Conservation (phyloP, 768 basidiomycete species). For the Grammothele lineata region DNA sequence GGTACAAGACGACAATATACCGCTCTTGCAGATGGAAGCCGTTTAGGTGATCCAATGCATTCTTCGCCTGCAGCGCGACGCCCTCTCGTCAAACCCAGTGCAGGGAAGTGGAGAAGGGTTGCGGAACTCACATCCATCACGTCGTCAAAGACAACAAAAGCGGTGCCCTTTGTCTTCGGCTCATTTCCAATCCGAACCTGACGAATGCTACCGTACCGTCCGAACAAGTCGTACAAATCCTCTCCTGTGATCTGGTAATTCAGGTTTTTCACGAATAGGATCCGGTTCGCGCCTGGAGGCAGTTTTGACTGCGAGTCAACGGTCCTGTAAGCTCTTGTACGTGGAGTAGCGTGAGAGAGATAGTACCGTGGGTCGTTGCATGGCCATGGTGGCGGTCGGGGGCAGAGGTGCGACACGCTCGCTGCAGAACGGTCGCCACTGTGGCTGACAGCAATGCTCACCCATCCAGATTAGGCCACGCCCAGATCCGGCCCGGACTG, state of each 20-base stretch:
- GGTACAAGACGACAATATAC: slow-evolving; percentile 96
- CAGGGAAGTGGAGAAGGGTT: background rate
- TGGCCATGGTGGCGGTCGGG: slow-evolving; percentile 45
- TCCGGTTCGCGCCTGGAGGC: slow-evolving; percentile 88
- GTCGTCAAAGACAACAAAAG: slow-evolving; percentile 94
- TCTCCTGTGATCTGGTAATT: slow-evolving; percentile 92
- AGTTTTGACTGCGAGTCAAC: slow-evolving; percentile 55
- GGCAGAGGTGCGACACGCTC: too few relatives aligned
- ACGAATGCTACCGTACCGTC: slow-evolving; percentile 93
- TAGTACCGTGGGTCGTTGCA: slow-evolving; percentile 65
- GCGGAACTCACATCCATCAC: slow-evolving; percentile 79
- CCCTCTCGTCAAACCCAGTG: slow-evolving; percentile 7
- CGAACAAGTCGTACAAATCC: slow-evolving; percentile 95
- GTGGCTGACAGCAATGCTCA: too few relatives aligned
- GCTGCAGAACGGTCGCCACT: too few relatives aligned
- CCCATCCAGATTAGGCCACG: too few relatives aligned
- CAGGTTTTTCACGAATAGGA: slow-evolving; percentile 90
- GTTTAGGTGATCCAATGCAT: slow-evolving; percentile 93
- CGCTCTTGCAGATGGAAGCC: slow-evolving; percentile 98
- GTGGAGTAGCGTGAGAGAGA: slow-evolving; percentile 22
- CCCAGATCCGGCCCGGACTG: too few relatives aligned
- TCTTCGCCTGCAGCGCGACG: slow-evolving; percentile 67
- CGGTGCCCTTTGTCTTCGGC: slow-evolving; percentile 90
- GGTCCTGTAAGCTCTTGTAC: too few relatives aligned
- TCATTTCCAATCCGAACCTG: slow-evolving; percentile 94